Evolutionary conservation across 2,329 filamentous ascomycete genomes (phyloP), one percentile per base, ranked within the genome.

Genomic region (Sarocladium kiliense): DNA sequence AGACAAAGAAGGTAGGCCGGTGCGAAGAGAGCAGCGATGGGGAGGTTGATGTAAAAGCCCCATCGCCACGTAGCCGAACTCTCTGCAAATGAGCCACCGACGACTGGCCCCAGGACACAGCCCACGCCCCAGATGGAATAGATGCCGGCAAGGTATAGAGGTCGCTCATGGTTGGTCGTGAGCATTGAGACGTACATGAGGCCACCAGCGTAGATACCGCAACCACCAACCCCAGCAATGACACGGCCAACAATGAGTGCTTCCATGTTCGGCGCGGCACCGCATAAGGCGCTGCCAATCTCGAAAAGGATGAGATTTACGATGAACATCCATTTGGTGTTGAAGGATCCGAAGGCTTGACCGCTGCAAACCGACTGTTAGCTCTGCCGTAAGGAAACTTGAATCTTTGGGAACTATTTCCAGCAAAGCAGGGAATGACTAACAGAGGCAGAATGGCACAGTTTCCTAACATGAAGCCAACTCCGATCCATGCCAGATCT

Each of bases 11-110:
- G 2, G 51, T 62, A 71, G 1, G 58, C 61, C 0, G 68, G 67
- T 0, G 67, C 59, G 16, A 63, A 62, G 23, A 71, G 62, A 21
- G 61, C 74, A 2, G 66, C 79, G 4, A 76, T 72, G 23, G 77
- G 64, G 0, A 83, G 68, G 58, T 83, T 83, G 65, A 84, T 77
- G 14, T 64, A 61, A 19, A 58, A 68, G 27, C 41, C 57, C 70
- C 70, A 77, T 11, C 70, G 58, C 75, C 75, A 78, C 0, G 65
- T 68, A 0, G 68, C 73, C 1, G 66, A 68, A 2, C 60, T 59
- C 27, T 71, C 70, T 3, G 68, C 65, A 36, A 78, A 75, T 0
- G 67, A 68, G 19, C 74, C 75, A 3, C 75, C 75, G 30, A 77
- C 63, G 67, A 79, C 65, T 1, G 77, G 77, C 0, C 77, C 78